Evolutionary conservation across 177 flowering plant species (phyloP).

Genomic region (Vitis hybrid): DNA sequence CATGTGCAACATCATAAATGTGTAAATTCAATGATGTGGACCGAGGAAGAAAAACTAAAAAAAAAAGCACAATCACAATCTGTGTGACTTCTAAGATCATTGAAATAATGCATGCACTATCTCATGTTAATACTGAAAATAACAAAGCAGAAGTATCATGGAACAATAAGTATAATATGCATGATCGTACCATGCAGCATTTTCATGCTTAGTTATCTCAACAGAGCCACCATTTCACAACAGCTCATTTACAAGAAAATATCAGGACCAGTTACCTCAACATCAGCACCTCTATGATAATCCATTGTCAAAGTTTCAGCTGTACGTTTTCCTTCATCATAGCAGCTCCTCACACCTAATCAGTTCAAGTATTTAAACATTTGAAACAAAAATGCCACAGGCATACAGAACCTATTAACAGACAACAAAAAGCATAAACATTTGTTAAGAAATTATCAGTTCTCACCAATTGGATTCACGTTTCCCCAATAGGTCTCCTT

Average conservation of each 20-base stretch:
- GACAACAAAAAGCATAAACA: not conserved
- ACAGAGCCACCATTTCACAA: not conserved
- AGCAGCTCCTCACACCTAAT: constrained; percentile 85
- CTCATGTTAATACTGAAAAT: too few species aligned
- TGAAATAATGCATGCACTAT: too few species aligned
- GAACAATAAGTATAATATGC: not conserved
- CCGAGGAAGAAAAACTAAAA: too few species aligned
- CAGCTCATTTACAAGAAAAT: not conserved
- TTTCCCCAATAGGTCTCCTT: constrained; percentile 71
- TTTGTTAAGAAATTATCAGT: not conserved
- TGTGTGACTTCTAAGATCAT: too few species aligned
- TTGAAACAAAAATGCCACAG: not conserved
- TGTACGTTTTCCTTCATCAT: constrained; percentile 88
- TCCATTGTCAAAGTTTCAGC: constrained; percentile 90
- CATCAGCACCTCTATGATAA: constrained; percentile 77
- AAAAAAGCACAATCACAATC: too few species aligned
- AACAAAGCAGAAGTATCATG: too few species aligned
- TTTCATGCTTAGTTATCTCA: not conserved
- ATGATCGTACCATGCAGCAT: not conserved
- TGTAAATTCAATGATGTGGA: too few species aligned
- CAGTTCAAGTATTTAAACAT: not conserved
- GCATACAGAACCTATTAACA: constrained; percentile 5
- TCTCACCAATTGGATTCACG: constrained; percentile 61
- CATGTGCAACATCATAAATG: too few species aligned
- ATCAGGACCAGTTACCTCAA: constrained; percentile 49